Base-by-base conservation (phyloP, 1,284 basidiomycete genomes). In the Sporisorium exsertum region DNA sequence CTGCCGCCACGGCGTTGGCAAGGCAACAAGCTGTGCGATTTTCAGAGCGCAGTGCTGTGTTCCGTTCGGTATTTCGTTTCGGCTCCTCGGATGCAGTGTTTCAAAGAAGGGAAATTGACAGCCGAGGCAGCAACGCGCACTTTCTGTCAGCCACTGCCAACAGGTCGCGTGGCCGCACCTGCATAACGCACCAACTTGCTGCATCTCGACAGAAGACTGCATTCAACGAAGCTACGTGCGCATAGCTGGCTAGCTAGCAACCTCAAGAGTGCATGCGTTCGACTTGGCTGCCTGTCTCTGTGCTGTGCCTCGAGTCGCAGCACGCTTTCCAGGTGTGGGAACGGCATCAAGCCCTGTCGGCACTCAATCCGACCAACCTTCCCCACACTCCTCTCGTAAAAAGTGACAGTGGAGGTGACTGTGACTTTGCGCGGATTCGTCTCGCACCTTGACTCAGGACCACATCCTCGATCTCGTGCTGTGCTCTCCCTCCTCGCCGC, bases 151-250 rank as follows among this genome's bases (percentile, higher is more conserved):
- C 27, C 47, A n/a, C 27, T 27, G 18, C 27, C 1, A 9, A 50
- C 27, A 32, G 47, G 47, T 50, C 47, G 47, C 47, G 47, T 50
- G 47, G 47, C 16, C 47, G 29, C 27, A 50, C 18, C 26, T 50
- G 47, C 47, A 50, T 40, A 40, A 8, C 18, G 37, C 35, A 10
- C 29, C 10, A 32, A 10, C 5, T n/a, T 47, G 16, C 16, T 40
- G 37, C 37, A 47, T 47, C 6, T 47, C 46, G 26, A 47, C 46
- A 47, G 22, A 47, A 47, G 45, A 47, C 35, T 32, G 47, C 47
- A 50, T 32, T 50, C 47, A 43, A 20, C n/a, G 5, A 43, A 43
- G 40, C 18, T 43, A 16, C n/a, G 40, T n/a, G 20, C 20, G 13
- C 33, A 35, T 35, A 40, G 37, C 37, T 5, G 18, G 18, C 8